phyloP scores from a whole-genome alignment of 2,329 filamentous ascomycete genomes.

The Hymenoscyphus repandus region DNA sequence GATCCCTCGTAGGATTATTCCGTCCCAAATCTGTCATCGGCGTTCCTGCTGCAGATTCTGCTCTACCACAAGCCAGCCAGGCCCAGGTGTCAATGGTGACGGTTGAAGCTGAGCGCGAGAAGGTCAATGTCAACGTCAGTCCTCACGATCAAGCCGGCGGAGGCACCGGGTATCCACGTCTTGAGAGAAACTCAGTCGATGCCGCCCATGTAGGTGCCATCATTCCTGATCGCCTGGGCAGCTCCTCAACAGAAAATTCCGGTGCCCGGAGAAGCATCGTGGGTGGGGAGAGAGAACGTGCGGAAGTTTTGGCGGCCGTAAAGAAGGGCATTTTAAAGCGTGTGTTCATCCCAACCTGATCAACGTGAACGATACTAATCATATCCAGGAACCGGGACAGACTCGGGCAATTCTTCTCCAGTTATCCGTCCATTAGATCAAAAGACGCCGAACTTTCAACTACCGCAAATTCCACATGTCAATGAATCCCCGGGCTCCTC shows the following conservation, averaged over 20 bases:
- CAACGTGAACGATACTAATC: conserved; percentile 8
- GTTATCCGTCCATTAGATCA: conserved; percentile 56
- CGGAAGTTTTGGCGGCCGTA: conserved; percentile 85
- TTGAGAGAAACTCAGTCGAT: conserved; percentile 79
- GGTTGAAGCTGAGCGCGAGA: conserved; percentile 84
- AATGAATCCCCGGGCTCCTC: conserved; percentile 80
- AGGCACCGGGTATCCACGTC: conserved; percentile 75
- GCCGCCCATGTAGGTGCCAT: conserved; percentile 44
- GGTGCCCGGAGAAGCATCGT: conserved; percentile 79
- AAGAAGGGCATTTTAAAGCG: conserved; percentile 95
- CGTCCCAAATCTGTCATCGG: conserved; percentile 88
- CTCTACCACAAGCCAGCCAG: conserved; percentile 61
- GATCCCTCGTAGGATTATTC: conserved; percentile 90
- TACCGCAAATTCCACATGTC: conserved; percentile 57
- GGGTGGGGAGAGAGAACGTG: conserved; percentile 82
- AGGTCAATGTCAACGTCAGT: conserved; percentile 69
- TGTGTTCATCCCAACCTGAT: conserved; percentile 37
- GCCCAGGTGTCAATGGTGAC: conserved; percentile 94
- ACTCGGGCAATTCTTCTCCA: conserved; percentile 63
- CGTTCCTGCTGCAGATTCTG: conserved; percentile 64
- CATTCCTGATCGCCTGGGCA: conserved; percentile 44
- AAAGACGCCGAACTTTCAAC: conserved; percentile 46
- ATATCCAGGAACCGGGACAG: conserved; percentile 38
- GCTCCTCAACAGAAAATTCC: conserved; percentile 55
- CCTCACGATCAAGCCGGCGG: conserved; percentile 63